Conservation (phyloP, 1,284 basidiomycete species). For the Psilocybe mexicana region DNA sequence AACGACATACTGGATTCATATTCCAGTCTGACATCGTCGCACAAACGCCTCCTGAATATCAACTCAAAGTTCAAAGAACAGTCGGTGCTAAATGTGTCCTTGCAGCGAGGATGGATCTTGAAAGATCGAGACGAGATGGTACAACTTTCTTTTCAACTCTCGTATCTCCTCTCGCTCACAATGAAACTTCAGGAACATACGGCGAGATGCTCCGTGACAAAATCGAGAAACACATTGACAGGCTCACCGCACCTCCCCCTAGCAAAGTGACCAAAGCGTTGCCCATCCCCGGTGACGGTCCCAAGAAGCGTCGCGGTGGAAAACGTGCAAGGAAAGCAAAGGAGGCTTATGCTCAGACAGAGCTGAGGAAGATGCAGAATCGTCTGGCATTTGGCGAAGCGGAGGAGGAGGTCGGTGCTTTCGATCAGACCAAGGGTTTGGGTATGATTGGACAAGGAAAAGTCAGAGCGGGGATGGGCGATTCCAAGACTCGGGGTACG, state of each 20-base stretch:
- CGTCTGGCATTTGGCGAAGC: constrained; percentile 95
- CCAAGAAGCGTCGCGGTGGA: constrained; percentile 94
- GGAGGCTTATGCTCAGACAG: constrained; percentile 95
- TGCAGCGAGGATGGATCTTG: constrained; percentile 91
- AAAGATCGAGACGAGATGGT: constrained; percentile 80
- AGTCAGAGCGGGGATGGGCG: constrained; percentile 83
- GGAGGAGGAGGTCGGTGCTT: constrained; percentile 94
- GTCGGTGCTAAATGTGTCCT: constrained; percentile 91
- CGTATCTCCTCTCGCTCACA: not conserved
- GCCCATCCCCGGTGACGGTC: constrained; percentile 95
- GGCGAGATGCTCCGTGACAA: constrained; percentile 82
- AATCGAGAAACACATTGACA: constrained; percentile 89
- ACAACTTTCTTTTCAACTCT: constrained; percentile 20
- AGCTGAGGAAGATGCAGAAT: constrained; percentile 96
- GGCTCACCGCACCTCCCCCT: constrained; percentile 92
- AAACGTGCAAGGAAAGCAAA: constrained; percentile 95
- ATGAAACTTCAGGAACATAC: constrained; percentile 60
- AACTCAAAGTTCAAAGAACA: constrained; percentile 90
- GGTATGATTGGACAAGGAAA: constrained; percentile 96
- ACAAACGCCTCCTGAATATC: constrained; percentile 87
- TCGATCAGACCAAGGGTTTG: constrained; percentile 94
- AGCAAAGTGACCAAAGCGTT: constrained; percentile 93
- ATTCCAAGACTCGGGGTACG: constrained; percentile 86
- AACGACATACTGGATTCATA: constrained; percentile 95
- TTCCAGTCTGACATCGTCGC: constrained; percentile 91